Evolutionary conservation across 257 asterid species (phyloP).

Genomic region (Solanum bukasovii): DNA sequence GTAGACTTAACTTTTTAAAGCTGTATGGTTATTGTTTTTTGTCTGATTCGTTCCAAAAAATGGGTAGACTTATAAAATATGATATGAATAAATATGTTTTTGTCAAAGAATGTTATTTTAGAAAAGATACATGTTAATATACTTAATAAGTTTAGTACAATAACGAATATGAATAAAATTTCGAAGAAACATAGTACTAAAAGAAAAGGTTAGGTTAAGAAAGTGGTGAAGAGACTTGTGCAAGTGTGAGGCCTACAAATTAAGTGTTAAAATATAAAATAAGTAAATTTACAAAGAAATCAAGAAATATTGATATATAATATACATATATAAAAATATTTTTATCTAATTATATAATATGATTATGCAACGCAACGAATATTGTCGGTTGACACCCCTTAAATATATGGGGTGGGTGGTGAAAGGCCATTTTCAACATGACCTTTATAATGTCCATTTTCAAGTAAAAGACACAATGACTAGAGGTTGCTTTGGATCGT

Average conservation of each 20-base stretch:
- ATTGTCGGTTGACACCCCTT: not conserved
- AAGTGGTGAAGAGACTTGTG: not conserved
- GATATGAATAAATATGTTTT: not conserved
- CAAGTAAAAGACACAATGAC: not conserved
- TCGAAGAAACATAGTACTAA: not conserved
- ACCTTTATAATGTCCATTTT: conserved; percentile 1
- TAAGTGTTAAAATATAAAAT: too few relatives aligned
- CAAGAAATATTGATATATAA: too few relatives aligned
- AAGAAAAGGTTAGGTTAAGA: not conserved
- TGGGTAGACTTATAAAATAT: not conserved
- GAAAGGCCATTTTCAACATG: conserved; percentile 4
- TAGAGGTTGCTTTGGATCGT: not conserved
- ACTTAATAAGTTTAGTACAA: not conserved
- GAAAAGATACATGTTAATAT: not conserved
- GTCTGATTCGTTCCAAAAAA: too few relatives aligned
- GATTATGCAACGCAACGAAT: too few relatives aligned
- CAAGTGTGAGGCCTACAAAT: not conserved
- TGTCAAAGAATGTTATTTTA: not conserved
- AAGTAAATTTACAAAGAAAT: too few relatives aligned
- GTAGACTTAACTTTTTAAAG: not conserved
- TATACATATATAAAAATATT: too few relatives aligned
- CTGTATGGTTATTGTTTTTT: not conserved
- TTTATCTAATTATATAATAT: too few relatives aligned
- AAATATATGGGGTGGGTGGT: not conserved
- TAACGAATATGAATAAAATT: not conserved